Base-by-base conservation (phyloP, 2,329 filamentous ascomycete species). In the Epicoccum sorghinum region DNA sequence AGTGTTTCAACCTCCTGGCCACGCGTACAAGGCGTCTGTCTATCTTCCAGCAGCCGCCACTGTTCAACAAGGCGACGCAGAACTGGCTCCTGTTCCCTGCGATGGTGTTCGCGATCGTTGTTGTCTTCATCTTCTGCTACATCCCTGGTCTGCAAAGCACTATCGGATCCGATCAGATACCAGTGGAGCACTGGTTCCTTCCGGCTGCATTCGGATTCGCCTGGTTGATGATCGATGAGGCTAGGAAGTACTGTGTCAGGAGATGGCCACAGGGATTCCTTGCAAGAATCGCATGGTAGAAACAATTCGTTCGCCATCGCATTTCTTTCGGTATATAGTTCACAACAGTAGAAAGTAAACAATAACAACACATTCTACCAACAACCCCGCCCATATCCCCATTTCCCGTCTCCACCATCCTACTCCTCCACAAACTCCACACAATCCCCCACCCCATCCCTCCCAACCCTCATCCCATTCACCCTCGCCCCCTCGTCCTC, bases 1-100 rank as follows among this genome's bases (percentile, higher is more conserved):
- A 90, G 79, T 87, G 86, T 80, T 91, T 91, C 79, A 90, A 89
- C 68, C 78, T 92, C 4, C 82, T 92, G 66, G 85, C 86, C 1
- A 80, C 89, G 4, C 81, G 89, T 13, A 93, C 80, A 60, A 61
- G 78, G 68, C 67, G 83, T 68, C 54, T 86, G 65, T 77, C 83
- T 50, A 83, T 93, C 59, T 86, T 93, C 71, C 86, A 90, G 67
- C 89, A 92, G 62, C 85, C 87, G 3, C 89, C 89, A 0, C 52
- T 73, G 0, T 86, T 88, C 72, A 88, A 88, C 69, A 83, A 80
- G 62, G 69, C 75, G 9, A 89, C 87, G 83, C 81, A 85, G 67
- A 93, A 93, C 67, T 75, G 83, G 64, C 86, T 86, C 39, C 78
- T 93, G 0, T 87, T 91, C 67, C 88, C 88, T 0, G 86, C 88